phyloP scores from a whole-genome alignment of 1,284 basidiomycete genomes.

The Coniferiporia weirii region DNA sequence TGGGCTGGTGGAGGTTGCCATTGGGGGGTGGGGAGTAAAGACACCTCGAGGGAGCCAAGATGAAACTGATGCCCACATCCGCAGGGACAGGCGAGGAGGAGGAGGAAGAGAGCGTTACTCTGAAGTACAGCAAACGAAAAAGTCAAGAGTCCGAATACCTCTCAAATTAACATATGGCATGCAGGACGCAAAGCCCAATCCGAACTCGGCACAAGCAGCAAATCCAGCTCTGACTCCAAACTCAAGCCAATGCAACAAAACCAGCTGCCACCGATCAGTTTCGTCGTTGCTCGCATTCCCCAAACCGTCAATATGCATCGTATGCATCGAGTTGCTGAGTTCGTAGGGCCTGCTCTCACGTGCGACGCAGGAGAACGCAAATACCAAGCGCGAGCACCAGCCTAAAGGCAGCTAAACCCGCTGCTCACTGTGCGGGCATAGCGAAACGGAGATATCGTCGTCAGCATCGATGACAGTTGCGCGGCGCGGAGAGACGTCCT shows the following conservation, averaged over 20 bases:
- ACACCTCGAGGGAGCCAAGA: background rate
- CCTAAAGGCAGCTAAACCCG: background rate
- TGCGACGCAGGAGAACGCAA: background rate
- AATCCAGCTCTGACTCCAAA: background rate
- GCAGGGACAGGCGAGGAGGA: background rate
- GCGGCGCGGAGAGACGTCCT: background rate
- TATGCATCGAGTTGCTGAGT: conserved; percentile 2
- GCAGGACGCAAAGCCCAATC: background rate
- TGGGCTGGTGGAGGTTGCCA: background rate
- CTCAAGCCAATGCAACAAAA: background rate
- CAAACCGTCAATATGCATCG: background rate
- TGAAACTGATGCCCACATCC: background rate
- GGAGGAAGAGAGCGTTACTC: background rate
- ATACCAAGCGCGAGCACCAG: background rate
- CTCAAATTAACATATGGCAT: background rate
- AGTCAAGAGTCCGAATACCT: background rate
- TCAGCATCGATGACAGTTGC: background rate
- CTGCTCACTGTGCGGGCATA: background rate
- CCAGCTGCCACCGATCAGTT: background rate
- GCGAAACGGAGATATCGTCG: background rate
- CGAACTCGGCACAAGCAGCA: background rate
- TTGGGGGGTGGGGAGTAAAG: background rate
- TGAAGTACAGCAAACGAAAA: background rate
- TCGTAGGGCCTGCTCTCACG: background rate
- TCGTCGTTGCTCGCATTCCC: background rate